Conservation (phyloP, 495 filamentous ascomycete species). For the Peziza echinospora region DNA sequence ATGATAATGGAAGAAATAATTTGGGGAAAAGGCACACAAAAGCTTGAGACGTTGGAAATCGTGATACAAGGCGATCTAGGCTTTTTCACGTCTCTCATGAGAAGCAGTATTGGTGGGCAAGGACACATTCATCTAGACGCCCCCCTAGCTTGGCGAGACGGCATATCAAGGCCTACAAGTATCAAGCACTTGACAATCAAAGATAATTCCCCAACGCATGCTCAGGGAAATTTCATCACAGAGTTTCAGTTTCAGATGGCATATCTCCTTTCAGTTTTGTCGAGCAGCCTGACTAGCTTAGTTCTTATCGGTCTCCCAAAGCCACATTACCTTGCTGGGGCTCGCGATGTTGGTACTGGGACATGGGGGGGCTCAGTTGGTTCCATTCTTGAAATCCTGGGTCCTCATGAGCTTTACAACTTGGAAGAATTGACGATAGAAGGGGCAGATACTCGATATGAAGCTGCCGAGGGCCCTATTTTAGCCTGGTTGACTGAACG, state of each 20-base stretch:
- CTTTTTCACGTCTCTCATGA: neutral
- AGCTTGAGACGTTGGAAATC: neutral
- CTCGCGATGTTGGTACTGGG: slow-evolving; percentile 1
- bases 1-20: neutral
- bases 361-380: neutral
- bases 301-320: neutral
- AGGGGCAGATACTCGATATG: neutral
- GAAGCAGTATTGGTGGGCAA: neutral
- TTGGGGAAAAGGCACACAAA: neutral
- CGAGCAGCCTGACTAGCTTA: neutral
- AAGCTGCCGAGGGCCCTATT: neutral
- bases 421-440: neutral
- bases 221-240: neutral
- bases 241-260: neutral
- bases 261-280: neutral
- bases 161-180: neutral
- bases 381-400: neutral
- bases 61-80: neutral
- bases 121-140: neutral
- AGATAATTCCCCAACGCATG: neutral
- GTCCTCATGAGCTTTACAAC: neutral
- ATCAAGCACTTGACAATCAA: neutral
- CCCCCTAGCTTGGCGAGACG: neutral
- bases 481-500: neutral
- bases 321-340: neutral